These are phyloP conservation scores for Phoenix roebelenii DNA, from an alignment of 176 grass and related monocot genomes.

Conservation along the genomic window DNA sequence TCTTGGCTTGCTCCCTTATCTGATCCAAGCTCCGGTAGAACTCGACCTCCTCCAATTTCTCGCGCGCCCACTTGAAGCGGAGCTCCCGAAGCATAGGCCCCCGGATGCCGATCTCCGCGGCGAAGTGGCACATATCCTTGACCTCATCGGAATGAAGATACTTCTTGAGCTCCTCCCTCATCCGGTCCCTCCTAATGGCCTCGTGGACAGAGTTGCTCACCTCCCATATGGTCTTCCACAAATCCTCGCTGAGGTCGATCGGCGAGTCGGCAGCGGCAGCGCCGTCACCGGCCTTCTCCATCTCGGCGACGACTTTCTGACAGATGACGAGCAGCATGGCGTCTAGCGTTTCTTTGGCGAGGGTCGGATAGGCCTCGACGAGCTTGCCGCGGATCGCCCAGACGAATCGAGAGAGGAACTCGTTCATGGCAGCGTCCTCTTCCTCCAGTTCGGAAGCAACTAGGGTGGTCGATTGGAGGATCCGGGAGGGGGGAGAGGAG, in stretches of 20 bases:
- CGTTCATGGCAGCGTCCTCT: too few species aligned
- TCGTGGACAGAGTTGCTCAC: conserved; percentile 49
- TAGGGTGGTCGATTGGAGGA: too few species aligned
- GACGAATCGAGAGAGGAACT: too few species aligned
- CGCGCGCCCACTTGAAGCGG: conserved; percentile 92
- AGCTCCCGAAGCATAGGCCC: conserved; percentile 80
- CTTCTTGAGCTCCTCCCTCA: conserved; percentile 45
- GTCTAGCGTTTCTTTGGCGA: conserved; percentile 43
- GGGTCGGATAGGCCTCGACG: conserved; percentile 39
- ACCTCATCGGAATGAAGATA: conserved; percentile 76
- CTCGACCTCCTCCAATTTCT: conserved; percentile 79
- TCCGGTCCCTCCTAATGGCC: conserved; percentile 39
- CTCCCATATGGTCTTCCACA: conserved; percentile 48
- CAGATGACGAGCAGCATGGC: conserved; percentile 80
- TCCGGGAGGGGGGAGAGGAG: too few species aligned
- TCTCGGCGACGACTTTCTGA: conserved; percentile 40
- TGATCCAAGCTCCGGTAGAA: conserved; percentile 61
- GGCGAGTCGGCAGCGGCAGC: not conserved
- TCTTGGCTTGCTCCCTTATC: conserved; percentile 37
- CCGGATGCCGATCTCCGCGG: conserved; percentile 63
- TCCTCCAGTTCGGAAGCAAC: too few species aligned
- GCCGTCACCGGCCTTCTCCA: conserved; percentile 20
- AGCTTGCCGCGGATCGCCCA: conserved; percentile 10
- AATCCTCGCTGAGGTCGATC: conserved; percentile 46
- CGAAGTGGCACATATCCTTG: conserved; percentile 90